Base-by-base conservation (phyloP, 352 stramenopile genomes). In the Pythium guiyangense region DNA sequence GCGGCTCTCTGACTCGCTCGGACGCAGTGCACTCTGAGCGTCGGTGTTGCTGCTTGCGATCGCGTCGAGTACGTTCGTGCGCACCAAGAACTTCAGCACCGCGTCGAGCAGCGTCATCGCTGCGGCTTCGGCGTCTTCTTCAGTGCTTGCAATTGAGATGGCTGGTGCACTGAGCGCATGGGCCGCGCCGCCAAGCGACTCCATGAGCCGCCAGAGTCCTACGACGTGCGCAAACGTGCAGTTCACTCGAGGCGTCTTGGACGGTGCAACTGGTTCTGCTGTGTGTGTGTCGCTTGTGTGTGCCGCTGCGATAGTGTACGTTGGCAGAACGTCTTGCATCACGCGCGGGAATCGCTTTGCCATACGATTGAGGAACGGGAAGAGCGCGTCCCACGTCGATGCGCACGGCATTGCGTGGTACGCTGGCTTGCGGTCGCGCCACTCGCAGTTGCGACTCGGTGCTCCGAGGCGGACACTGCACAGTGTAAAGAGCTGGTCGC, bases 381-480 rank as follows among this genome's bases (percentile, higher is more conserved):
- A 60, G 59, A 90, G 46, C 12, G 72, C 51, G 26, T 80, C 73
- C 80, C 80, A 90, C 2, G 81, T 58, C 2, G 63, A 59, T 1
- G 79, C 77, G 63, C 80, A 90, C 26, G 62, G 62, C 80, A 90
- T 90, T 6, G 74, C 57, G 52, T 86, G 74, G 46, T 80, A 88
- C 50, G 69, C 62, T 0, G 80, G 80, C 49, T 85, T 87, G 27
- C 64, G 50, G 37, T 72, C 59, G 8, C 60, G 57, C 80, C 80
- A 90, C 52, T 66, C 70, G 44, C 80, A 90, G 18, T 66, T 70
- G 9, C 66, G 54, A 46, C 64, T 60, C 0, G 44, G 8, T 12
- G 31, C 26, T 17, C 57, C 65, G 3, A 72, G 45, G 20, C 73
- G 63, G 14, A 71, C 52, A 6, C 39, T 44, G 58, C 77, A 88